Evolutionary conservation across 1,284 basidiomycete species (phyloP).

Genomic region (Papiliotrema terrestris): DNA sequence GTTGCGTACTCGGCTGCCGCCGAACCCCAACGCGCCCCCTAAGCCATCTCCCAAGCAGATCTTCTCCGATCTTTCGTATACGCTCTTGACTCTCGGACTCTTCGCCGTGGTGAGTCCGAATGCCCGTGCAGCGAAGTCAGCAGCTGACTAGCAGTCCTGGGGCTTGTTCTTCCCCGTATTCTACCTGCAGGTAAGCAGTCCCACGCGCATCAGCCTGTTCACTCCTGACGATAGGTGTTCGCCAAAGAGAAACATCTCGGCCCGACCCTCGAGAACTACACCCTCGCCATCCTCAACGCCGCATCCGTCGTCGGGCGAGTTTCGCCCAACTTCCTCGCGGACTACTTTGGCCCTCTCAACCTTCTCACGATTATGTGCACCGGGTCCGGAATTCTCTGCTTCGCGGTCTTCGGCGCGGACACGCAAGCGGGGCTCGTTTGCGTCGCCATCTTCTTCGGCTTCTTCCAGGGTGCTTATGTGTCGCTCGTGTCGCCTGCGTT

Average conservation of each 20-base stretch:
- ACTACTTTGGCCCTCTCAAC: conserved; percentile 29
- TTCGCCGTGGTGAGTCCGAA: conserved; percentile 15
- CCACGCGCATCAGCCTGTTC: neutral
- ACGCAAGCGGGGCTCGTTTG: conserved; percentile 29
- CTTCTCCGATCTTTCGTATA: conserved; percentile 24
- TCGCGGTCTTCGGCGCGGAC: conserved; percentile 25
- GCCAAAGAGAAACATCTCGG: conserved; percentile 30
- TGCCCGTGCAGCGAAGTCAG: no score
- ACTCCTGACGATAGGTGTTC: conserved; percentile 17
- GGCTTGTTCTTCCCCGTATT: conserved; percentile 37
- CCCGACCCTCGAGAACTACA: conserved; percentile 25
- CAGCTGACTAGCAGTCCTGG: conserved; percentile 8
- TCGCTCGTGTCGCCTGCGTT: conserved; percentile 24
- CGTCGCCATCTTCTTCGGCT: conserved; percentile 42
- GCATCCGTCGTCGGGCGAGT: conserved; percentile 28
- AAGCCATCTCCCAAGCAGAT: conserved; percentile 18
- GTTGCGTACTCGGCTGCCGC: conserved; percentile 18
- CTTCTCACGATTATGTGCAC: conserved; percentile 27
- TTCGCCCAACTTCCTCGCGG: conserved; percentile 22
- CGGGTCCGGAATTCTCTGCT: conserved; percentile 14
- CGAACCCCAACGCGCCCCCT: conserved; percentile 6
- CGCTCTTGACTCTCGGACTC: conserved; percentile 20
- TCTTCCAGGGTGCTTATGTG: conserved; percentile 28
- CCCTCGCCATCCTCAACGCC: conserved; percentile 35
- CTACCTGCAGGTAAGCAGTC: conserved; percentile 25